These are phyloP conservation scores for Juncus inflexus DNA, from an alignment of 176 grass and related monocot genomes.

Conservation along the genomic window DNA sequence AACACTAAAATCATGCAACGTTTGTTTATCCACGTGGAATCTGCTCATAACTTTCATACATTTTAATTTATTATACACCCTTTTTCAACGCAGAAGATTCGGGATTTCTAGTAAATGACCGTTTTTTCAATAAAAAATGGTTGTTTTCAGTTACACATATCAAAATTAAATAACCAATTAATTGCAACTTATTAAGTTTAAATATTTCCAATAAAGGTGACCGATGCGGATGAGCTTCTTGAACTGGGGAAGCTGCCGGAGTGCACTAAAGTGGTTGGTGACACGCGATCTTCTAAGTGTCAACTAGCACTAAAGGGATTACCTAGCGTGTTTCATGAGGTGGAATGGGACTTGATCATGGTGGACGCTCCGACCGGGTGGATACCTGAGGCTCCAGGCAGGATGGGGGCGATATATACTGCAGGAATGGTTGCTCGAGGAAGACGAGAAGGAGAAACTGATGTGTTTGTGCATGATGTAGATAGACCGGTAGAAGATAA, in stretches of 20 bases:
- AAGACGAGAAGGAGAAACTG: conserved; percentile 40
- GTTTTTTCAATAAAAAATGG: too few relatives aligned
- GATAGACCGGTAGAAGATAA: conserved; percentile 37
- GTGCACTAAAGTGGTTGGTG: conserved; percentile 22
- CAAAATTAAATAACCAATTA: too few relatives aligned
- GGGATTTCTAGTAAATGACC: too few relatives aligned
- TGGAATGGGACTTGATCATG: conserved; percentile 73
- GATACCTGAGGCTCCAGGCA: conserved; percentile 42
- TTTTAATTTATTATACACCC: too few relatives aligned
- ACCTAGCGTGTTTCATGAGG: conserved; percentile 45
- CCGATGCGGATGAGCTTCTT: conserved; percentile 38
- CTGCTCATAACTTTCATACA: too few relatives aligned
- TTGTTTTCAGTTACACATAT: too few relatives aligned
- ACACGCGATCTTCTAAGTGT: conserved; percentile 31
- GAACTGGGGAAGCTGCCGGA: conserved; percentile 23
- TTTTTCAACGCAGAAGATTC: too few relatives aligned
- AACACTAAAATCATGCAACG: too few relatives aligned
- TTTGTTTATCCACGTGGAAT: too few relatives aligned
- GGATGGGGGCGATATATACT: conserved; percentile 68
- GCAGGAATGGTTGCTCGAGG: conserved; percentile 41
- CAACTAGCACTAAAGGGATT: conserved; percentile 49
- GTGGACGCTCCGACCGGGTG: conserved; percentile 61
- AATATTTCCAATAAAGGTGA: conserved; percentile 1
- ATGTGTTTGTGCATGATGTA: conserved; percentile 61
- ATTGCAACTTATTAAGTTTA: too few relatives aligned